A percentile compares a stretch with the other conserved stretches of the same genome.
phyloP scores from a whole-genome alignment of 1,139 yeast species.

The Yamadazyma conglobata region DNA sequence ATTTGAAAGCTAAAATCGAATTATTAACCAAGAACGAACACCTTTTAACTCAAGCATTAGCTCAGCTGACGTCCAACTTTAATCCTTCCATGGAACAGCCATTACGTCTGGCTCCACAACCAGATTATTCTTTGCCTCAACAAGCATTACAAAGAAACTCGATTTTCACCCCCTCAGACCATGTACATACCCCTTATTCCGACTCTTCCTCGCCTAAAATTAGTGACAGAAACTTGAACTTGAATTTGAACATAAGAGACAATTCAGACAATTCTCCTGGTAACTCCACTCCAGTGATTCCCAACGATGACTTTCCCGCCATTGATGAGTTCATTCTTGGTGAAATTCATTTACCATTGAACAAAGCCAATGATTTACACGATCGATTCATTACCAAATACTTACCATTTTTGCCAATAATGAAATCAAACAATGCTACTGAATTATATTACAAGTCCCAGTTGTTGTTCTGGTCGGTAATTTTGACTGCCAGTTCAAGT shows the following conservation, averaged over 20 bases:
- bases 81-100: constrained; percentile 4
- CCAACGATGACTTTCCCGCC: constrained; percentile 13
- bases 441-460: constrained; percentile 83
- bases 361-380: constrained; percentile 72
- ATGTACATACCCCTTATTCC: constrained; percentile 9
- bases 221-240: constrained; percentile 7
- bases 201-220: constrained; percentile 9
- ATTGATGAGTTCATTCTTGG: constrained; percentile 65
- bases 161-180: constrained; percentile 8
- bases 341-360: constrained; percentile 61
- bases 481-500: constrained; percentile 78
- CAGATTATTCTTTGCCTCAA: constrained; percentile 1
- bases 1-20: constrained; percentile 73
- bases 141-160: constrained; percentile 1
- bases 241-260: constrained; percentile 9
- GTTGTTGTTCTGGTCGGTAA: constrained; percentile 85
- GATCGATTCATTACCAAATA: constrained; percentile 61
- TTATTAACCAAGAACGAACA: constrained; percentile 69
- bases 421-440: constrained; percentile 66
- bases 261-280: constrained; percentile 24
- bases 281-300: constrained; percentile 9
- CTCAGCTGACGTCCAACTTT: constrained; percentile 34
- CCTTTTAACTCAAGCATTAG: constrained; percentile 61
- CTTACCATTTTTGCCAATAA: constrained; percentile 76
- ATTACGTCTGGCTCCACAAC: not conserved